Base-by-base conservation (phyloP, 1,139 yeast genomes). In the Nakaseomyces sp. region DNA sequence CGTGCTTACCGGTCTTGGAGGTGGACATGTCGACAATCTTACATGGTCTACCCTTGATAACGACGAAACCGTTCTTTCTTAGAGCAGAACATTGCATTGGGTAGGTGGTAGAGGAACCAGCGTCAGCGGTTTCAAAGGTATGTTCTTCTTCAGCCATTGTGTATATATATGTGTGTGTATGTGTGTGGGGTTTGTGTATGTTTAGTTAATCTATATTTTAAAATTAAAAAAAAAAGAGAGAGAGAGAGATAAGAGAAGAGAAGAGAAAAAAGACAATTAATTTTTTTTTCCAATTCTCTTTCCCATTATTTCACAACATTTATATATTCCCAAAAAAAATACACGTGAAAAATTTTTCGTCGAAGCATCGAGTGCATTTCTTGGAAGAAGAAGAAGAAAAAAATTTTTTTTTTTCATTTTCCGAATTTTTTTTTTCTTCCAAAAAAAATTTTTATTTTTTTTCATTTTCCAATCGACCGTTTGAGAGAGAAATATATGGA, bases 1-100 rank as follows among this genome's bases (percentile, higher is more conserved):
- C 98, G 84, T 91, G 98, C 96, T 91, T 91, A 77, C 98, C 98
- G 64, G 98, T 91, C 85, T 91, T 91, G 68, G 98, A 91, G 68
- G 98, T 91, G 56, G 98, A 91, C 98, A 91, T 91, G 73, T 91
- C 98, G 65, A 91, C 93, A 73, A 91, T 91, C 84, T 91, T 91
- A 81, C 98, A 91, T 71, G 98, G 98, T 81, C 98, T 93, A 68
- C 87, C 79, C 80, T 93, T 93, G 77, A 91, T 91, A 65, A 82
- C 94, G 69, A 91, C 98, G 81, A 87, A 94, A 67, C 98, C 98
- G 80, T 81, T 86, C 93, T 91, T 93, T 81, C 98, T 89, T 74
- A 91, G 87, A 63, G 98, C 96, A 66, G 98, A 91, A 84, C 98
- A 91, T 82, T 91, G 98, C 81, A 84, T 77, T 81, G 98, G 98